Percentiles rank a stretch among this genome's conserved stretches.
These are phyloP conservation scores for Lactarius quietus DNA, from an alignment of 768 basidiomycete genomes.

Conservation along the genomic window DNA sequence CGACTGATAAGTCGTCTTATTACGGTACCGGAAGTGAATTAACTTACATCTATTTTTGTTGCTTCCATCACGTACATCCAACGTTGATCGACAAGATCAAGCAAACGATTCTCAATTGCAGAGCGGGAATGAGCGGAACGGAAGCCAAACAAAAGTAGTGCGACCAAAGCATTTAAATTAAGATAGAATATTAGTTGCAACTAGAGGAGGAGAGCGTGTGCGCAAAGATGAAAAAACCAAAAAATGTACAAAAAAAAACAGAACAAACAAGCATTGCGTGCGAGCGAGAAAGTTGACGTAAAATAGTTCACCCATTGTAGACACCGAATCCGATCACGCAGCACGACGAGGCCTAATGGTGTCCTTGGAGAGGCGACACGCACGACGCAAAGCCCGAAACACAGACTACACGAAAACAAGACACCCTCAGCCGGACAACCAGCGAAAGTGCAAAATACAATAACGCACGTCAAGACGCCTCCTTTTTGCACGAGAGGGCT, in stretches of 20 bases:
- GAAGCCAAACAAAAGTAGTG: background rate
- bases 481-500: conserved; percentile 5
- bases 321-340: background rate
- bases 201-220: background rate
- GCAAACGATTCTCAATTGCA: too few species aligned
- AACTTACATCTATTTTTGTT: background rate
- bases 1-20: too few species aligned
- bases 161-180: background rate
- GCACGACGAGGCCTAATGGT: background rate
- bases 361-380: background rate
- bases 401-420: background rate
- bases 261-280: background rate
- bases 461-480: conserved; percentile 9
- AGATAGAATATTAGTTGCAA: background rate
- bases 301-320: background rate
- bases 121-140: background rate
- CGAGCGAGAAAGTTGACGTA: background rate
- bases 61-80: background rate
- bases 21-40: background rate
- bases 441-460: background rate
- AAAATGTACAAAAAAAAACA: background rate
- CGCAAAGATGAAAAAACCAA: background rate
- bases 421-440: background rate
- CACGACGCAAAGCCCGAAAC: conserved; percentile 12
- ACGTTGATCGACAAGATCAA: background rate